These are phyloP conservation scores for Alternaria atra DNA, from an alignment of 2,329 filamentous ascomycete genomes.

Conservation along the genomic window DNA sequence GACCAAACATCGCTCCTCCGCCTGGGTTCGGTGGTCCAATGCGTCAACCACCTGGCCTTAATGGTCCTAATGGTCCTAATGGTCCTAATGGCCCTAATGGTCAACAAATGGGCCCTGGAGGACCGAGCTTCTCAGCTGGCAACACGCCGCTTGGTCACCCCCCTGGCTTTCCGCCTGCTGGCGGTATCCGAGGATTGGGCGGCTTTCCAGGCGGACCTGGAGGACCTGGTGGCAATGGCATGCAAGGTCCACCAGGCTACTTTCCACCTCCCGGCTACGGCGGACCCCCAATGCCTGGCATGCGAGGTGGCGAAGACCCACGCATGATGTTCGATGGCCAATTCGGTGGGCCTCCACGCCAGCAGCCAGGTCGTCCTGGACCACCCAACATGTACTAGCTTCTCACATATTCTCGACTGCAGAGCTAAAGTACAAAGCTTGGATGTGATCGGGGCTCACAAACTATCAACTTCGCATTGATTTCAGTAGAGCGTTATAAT, in stretches of 20 bases:
- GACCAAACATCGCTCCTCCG: slow-evolving; percentile 47
- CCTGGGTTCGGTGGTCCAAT: slow-evolving; percentile 49
- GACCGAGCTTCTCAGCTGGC: slow-evolving; percentile 47
- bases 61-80: slow-evolving; percentile 36
- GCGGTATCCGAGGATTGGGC: slow-evolving; percentile 41
- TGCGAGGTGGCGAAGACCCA: slow-evolving; percentile 47
- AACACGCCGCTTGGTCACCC: slow-evolving; percentile 52
- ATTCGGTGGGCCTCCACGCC: slow-evolving; percentile 42
- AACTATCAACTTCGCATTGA: slow-evolving; percentile 5
- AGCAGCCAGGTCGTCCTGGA: slow-evolving; percentile 40
- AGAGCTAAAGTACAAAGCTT: background rate
- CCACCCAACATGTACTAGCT: slow-evolving; percentile 47
- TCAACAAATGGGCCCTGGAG: slow-evolving; percentile 45
- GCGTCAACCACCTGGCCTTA: slow-evolving; percentile 49
- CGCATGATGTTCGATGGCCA: slow-evolving; percentile 50
- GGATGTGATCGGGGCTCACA: background rate
- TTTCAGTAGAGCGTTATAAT: slow-evolving; percentile 8
- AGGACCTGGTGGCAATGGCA: slow-evolving; percentile 37
- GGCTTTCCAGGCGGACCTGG: slow-evolving; percentile 41
- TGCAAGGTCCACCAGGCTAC: slow-evolving; percentile 48
- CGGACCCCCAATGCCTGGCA: slow-evolving; percentile 40
- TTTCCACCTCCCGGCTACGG: slow-evolving; percentile 47
- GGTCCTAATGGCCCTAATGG: no score
- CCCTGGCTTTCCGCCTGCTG: slow-evolving; percentile 44
- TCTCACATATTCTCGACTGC: background rate